These are phyloP conservation scores for Phaffomyces opuntiae DNA, from an alignment of 805 yeast genomes.

Conservation along the genomic window DNA sequence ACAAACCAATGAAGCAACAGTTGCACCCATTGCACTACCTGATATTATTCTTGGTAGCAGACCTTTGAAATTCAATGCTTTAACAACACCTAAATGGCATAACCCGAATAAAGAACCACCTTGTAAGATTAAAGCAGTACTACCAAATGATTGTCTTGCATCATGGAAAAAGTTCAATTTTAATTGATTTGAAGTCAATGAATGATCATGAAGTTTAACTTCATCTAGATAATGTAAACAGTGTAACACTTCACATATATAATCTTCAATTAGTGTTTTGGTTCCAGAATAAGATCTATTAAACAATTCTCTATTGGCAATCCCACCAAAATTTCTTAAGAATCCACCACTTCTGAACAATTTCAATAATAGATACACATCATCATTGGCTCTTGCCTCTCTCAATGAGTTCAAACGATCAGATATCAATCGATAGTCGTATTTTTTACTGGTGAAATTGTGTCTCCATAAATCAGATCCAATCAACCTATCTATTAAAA, in stretches of 20 bases:
- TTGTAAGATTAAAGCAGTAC: conserved; percentile 84
- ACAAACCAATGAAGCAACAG: conserved; percentile 82
- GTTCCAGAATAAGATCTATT: conserved; percentile 84
- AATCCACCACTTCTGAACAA: conserved; percentile 71
- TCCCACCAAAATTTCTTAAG: conserved; percentile 86
- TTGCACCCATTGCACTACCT: conserved; percentile 92
- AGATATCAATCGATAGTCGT: conserved; percentile 77
- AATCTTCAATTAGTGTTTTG: conserved; percentile 80
- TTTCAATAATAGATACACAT: conserved; percentile 53
- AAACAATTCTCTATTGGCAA: conserved; percentile 71
- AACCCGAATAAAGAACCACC: conserved; percentile 95
- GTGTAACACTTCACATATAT: conserved; percentile 65
- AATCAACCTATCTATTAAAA: conserved; percentile 40
- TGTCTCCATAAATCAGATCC: conserved; percentile 69
- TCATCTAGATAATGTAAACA: conserved; percentile 56
- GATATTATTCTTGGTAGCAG: conserved; percentile 79
- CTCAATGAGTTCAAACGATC: conserved; percentile 60
- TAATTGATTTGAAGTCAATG: conserved; percentile 36
- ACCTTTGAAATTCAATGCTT: conserved; percentile 68
- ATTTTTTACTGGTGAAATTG: conserved; percentile 71
- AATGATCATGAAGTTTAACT: conserved; percentile 22
- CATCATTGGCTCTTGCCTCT: conserved; percentile 49
- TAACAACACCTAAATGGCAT: conserved; percentile 89
- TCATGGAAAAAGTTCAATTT: conserved; percentile 77
- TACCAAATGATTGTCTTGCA: conserved; percentile 80